phyloP scores from a whole-genome alignment of 2,329 filamentous ascomycete genomes.

The Cladosporium phlei region DNA sequence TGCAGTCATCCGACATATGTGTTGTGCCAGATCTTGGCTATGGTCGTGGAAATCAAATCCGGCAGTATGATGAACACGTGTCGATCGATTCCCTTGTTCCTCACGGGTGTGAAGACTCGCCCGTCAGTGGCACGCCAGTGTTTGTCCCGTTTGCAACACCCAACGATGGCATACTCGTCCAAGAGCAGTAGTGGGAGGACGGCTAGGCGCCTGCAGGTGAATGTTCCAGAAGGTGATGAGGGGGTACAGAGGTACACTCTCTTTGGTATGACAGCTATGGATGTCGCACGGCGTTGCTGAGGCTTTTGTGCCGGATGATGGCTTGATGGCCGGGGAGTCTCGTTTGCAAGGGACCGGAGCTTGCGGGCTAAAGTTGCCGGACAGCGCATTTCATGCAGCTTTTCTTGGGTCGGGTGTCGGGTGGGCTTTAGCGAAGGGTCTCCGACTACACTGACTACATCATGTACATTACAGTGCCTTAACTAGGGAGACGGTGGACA shows the following conservation, averaged over 20 bases:
- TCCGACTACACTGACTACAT: too few species aligned
- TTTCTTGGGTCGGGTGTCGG: too few species aligned
- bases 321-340: conserved; percentile 1
- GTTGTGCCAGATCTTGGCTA: too few species aligned
- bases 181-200: not conserved
- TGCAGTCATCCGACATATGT: too few species aligned
- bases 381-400: conserved; percentile 13
- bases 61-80: too few species aligned
- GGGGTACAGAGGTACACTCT: not conserved
- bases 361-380: not conserved
- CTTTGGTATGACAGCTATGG: conserved; percentile 6
- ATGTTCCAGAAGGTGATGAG: conserved; percentile 7
- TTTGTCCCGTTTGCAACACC: too few species aligned
- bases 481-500: conserved; percentile 3
- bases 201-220: not conserved
- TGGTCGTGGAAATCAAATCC: too few species aligned
- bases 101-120: not conserved
- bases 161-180: too few species aligned
- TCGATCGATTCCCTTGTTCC: too few species aligned
- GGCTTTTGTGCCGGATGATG: conserved; percentile 13
- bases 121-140: too few species aligned
- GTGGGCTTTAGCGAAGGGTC: too few species aligned
- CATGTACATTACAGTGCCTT: too few species aligned
- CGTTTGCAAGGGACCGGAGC: conserved; percentile 5
- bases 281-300: conserved; percentile 1